Percentiles rank a stretch among this genome's conserved stretches.
Conservation (phyloP, 306 rosid genomes). For the Prunus persica region DNA sequence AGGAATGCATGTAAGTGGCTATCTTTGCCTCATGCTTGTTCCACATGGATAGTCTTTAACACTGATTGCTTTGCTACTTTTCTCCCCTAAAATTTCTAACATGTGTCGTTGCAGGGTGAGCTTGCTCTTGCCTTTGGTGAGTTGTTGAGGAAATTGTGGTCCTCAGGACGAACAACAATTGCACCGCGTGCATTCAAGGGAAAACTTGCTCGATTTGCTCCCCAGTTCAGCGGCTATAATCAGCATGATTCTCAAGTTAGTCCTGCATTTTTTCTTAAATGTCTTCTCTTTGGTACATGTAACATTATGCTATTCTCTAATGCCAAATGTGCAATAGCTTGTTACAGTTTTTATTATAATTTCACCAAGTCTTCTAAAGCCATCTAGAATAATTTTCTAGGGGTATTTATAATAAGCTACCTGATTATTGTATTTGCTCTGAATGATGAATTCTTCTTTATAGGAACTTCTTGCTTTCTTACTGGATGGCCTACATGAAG, state of each 20-base stretch:
- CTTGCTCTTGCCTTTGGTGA: slow-evolving; percentile 96
- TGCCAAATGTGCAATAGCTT: not conserved
- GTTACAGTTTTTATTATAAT: not conserved
- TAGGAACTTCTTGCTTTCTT: slow-evolving; percentile 98
- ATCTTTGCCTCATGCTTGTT: slow-evolving; percentile 15
- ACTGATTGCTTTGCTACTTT: slow-evolving; percentile 12
- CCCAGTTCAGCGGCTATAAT: slow-evolving; percentile 97
- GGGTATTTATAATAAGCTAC: not conserved
- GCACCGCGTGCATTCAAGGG: slow-evolving; percentile 95
- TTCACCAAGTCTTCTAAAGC: not conserved
- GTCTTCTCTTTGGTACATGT: slow-evolving; percentile 5
- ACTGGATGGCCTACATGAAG: slow-evolving; percentile 98
- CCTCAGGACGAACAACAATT: slow-evolving; percentile 74
- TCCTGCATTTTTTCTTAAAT: slow-evolving; percentile 22
- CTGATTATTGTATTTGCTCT: slow-evolving; percentile 22
- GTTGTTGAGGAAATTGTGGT: slow-evolving; percentile 91
- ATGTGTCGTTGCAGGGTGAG: slow-evolving; percentile 70
- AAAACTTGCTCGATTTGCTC: slow-evolving; percentile 94
- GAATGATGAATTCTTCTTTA: slow-evolving; percentile 21
- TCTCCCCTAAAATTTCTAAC: slow-evolving; percentile 18
- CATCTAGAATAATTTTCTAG: not conserved
- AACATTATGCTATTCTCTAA: not conserved
- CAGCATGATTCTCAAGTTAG: slow-evolving; percentile 99
- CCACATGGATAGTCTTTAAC: slow-evolving; percentile 13
- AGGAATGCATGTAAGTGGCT: slow-evolving; percentile 86